Percentiles rank a stretch among this genome's conserved stretches.
Conservation (phyloP, 164 flowering plant species). For the Cinnamomum chago region DNA sequence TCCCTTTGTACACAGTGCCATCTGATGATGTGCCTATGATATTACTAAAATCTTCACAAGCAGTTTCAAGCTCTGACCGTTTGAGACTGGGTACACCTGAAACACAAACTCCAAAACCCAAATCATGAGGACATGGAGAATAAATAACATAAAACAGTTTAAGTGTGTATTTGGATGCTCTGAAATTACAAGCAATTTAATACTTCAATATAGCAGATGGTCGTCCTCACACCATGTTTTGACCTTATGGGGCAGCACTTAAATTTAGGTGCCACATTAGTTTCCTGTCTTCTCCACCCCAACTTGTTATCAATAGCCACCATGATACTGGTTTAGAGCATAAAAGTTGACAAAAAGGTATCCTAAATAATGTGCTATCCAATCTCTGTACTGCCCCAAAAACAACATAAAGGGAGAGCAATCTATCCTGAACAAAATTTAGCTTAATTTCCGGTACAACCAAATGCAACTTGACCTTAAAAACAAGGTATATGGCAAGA, state of each 20-base stretch:
- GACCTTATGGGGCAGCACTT: neutral
- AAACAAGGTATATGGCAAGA: neutral
- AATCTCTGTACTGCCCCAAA: neutral
- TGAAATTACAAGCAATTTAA: neutral
- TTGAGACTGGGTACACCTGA: constrained; percentile 75
- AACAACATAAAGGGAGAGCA: neutral
- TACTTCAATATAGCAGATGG: neutral
- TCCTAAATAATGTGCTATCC: neutral
- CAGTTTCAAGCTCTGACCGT: constrained; percentile 66
- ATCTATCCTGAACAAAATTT: neutral
- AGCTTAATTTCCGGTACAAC: neutral
- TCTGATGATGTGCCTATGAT: constrained; percentile 55
- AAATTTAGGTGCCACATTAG: neutral
- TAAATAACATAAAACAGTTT: neutral
- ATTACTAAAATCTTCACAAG: constrained; percentile 90
- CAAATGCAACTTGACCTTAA: neutral
- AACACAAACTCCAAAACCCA: constrained; percentile 3
- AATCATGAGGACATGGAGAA: neutral
- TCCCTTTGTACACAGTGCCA: constrained; percentile 68
- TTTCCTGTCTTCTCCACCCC: neutral
- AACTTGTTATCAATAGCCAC: neutral
- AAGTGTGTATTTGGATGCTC: neutral
- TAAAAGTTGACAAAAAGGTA: neutral
- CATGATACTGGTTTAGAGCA: neutral
- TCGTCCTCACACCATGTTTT: neutral